phyloP scores from a whole-genome alignment of 352 stramenopile genomes.

The Globisporangium cederbergense region DNA sequence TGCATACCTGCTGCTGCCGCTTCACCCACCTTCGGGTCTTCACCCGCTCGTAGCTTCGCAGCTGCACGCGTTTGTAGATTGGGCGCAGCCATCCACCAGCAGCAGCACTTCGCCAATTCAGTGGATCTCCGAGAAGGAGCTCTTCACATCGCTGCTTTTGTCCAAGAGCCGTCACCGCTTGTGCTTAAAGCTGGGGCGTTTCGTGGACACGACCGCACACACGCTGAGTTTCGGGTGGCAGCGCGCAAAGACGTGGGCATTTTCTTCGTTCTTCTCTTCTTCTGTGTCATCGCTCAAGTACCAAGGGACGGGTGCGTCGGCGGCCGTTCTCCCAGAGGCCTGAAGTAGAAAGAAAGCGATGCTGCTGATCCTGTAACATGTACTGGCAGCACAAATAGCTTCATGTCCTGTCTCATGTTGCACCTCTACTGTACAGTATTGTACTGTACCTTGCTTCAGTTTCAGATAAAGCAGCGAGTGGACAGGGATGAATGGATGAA shows the following conservation, averaged over 20 bases:
- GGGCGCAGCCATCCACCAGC: background rate
- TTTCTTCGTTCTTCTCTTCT: background rate
- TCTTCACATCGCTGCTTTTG: background rate
- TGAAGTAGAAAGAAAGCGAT: background rate
- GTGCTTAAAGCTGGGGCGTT: background rate
- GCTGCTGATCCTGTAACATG: background rate
- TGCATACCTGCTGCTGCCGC: conserved; percentile 2
- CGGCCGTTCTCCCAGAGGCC: background rate
- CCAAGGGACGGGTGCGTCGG: background rate
- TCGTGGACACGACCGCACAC: background rate
- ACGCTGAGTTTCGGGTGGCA: background rate
- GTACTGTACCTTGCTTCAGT: too few species aligned
- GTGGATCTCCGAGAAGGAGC: conserved; percentile 2
- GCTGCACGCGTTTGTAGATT: conserved; percentile 15
- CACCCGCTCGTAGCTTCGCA: conserved; percentile 9
- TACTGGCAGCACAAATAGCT: background rate
- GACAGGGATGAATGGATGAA: too few species aligned
- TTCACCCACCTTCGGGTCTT: background rate
- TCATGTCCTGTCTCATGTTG: background rate
- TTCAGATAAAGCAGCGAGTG: too few species aligned
- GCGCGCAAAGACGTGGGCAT: background rate
- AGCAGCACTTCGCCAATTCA: background rate
- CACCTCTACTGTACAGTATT: too few species aligned
- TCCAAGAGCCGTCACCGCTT: background rate
- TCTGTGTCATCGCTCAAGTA: background rate